These are phyloP conservation scores for Leucocoprinus leucothites DNA, from an alignment of 768 basidiomycete species.

Conservation along the genomic window DNA sequence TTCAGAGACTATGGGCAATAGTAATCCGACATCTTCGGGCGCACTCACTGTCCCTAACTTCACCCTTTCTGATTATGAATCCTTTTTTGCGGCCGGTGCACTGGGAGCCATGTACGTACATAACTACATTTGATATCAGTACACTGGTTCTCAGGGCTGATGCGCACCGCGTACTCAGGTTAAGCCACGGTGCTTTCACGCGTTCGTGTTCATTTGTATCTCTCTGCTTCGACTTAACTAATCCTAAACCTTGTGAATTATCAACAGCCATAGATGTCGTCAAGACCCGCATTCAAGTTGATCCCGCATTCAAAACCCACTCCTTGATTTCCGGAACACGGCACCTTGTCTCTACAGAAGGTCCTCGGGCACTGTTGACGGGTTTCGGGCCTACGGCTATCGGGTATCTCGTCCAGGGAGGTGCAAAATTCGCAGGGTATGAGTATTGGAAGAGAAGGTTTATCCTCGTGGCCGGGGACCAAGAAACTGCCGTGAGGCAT, in stretches of 20 bases:
- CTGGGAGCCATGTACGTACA: not conserved
- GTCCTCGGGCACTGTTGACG: constrained; percentile 62
- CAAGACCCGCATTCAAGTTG: constrained; percentile 85
- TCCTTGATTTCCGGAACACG: constrained; percentile 67
- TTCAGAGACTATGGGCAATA: too few species aligned
- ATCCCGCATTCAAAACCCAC: constrained; percentile 64
- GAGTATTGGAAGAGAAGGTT: constrained; percentile 82
- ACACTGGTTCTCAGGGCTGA: too few species aligned
- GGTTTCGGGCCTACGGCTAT: constrained; percentile 91
- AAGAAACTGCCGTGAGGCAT: constrained; percentile 72
- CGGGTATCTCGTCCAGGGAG: constrained; percentile 76
- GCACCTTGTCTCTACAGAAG: constrained; percentile 67
- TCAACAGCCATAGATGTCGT: constrained; percentile 80
- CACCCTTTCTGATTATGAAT: not conserved
- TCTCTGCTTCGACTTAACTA: not conserved
- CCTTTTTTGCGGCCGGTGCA: not conserved
- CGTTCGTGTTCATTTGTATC: not conserved
- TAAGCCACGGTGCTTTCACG: not conserved
- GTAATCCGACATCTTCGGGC: too few species aligned
- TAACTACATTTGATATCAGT: too few species aligned
- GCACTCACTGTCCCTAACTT: not conserved
- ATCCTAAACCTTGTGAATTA: too few species aligned
- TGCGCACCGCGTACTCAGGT: not conserved
- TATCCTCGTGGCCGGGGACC: constrained; percentile 61
- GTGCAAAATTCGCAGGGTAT: constrained; percentile 72